These are phyloP conservation scores for Fusarium napiforme DNA, from an alignment of 2,329 filamentous ascomycete species.

Conservation along the genomic window DNA sequence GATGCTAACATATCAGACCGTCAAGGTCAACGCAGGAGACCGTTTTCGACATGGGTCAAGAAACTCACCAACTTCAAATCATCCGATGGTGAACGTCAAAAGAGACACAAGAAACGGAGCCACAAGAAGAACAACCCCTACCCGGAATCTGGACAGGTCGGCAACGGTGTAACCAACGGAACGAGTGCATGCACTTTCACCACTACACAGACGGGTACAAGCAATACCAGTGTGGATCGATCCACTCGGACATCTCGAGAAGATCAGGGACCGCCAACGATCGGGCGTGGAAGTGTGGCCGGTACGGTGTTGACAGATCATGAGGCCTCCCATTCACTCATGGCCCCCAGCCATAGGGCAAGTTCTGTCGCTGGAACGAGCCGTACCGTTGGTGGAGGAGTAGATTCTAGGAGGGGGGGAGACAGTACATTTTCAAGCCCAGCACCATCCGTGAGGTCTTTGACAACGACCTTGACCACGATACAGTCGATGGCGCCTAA, in stretches of 20 bases:
- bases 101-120: constrained; percentile 63
- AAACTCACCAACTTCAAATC: constrained; percentile 88
- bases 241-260: constrained; percentile 72
- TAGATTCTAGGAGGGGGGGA: constrained; percentile 75
- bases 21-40: constrained; percentile 75
- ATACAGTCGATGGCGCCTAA: constrained; percentile 80
- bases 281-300: constrained; percentile 77
- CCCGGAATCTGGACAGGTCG: constrained; percentile 76
- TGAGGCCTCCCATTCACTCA: constrained; percentile 78
- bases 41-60: constrained; percentile 94
- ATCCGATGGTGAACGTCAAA: constrained; percentile 65
- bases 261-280: constrained; percentile 65
- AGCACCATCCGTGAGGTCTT: constrained; percentile 80
- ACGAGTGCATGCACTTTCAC: constrained; percentile 66
- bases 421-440: constrained; percentile 85
- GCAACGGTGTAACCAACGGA: constrained; percentile 46
- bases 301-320: constrained; percentile 87
- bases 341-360: constrained; percentile 77
- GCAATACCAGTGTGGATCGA: constrained; percentile 64
- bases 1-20: constrained; percentile 67
- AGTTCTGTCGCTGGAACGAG: constrained; percentile 78
- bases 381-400: constrained; percentile 72
- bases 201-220: constrained; percentile 63
- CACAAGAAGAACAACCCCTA: constrained; percentile 92
- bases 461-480: constrained; percentile 86